Base-by-base conservation (phyloP, 345 rosid species). In the Gossypium sturtianum region DNA sequence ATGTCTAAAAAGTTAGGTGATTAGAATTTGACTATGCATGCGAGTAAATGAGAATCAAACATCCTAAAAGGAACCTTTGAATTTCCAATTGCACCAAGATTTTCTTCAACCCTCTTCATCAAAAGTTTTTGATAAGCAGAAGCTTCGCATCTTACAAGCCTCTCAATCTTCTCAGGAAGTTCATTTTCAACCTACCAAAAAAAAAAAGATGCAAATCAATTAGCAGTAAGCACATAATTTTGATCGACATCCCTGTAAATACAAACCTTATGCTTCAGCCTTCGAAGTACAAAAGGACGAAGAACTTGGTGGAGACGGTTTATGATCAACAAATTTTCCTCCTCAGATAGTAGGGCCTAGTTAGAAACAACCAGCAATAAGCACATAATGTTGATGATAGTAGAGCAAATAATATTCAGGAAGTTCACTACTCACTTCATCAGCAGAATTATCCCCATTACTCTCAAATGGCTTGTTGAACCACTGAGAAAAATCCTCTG, bases 401-500 rank as follows among this genome's bases (percentile, higher is more conserved):
- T 27, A 63, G 9, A 52, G 72, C 12, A n/a, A 27, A 77, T 13
- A 75, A 65, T 19, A 56, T n/a, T 34, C 15, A 45, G 69, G 72
- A 74, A 68, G 49, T 75, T 43, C 19, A 76, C 58, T 44, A 69
- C 89, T 85, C 80, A 89, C 98, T 88, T 89, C 87, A 72, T 93
- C 98, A 12, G 91, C 85, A 79, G 97, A 88, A 86, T 58, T 89
- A 83, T 93, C 98, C 69, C 93, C 94, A 77, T 82, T 93, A 78
- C 98, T 81, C 88, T 91, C 83, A 84, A 93, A 91, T 74, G 98
- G 97, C 80, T 93, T 91, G 87, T 93, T 93, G 82, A 93, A 93
- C 98, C 98, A 93, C 75, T 93, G 98, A 81, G 97, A 91, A 80
- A 93, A 93, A 80, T 93, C 98, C 76, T 93, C 98, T 12, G 98